Conservation (phyloP, 2,329 filamentous ascomycete genomes). For the Sporothrix variecibatus region DNA sequence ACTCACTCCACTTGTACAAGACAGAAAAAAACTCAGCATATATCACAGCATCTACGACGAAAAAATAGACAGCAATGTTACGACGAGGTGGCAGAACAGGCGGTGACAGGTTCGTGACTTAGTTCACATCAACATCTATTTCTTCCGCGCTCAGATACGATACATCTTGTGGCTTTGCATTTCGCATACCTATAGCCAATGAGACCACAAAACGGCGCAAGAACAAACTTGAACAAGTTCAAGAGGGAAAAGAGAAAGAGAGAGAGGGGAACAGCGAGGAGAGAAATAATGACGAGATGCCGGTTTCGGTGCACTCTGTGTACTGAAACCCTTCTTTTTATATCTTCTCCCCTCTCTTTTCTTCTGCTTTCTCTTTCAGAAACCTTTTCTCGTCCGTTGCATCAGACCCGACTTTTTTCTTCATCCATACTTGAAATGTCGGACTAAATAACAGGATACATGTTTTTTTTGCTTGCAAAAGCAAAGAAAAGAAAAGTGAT, state of each 20-base stretch:
- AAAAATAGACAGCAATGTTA: conserved; percentile 8
- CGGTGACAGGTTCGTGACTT: not conserved
- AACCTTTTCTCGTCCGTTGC: conserved; percentile 51
- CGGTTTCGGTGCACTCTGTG: not conserved
- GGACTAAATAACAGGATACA: conserved; percentile 68
- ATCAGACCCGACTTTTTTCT: conserved; percentile 60
- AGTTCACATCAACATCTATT: too few species aligned
- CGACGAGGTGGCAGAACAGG: not conserved
- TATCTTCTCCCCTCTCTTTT: conserved; percentile 1
- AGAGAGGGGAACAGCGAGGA: not conserved
- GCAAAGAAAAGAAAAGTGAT: not conserved
- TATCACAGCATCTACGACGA: conserved; percentile 17
- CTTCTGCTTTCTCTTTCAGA: conserved; percentile 6
- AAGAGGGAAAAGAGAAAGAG: conserved; percentile 1
- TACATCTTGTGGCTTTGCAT: conserved; percentile 57
- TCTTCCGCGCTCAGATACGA: conserved; percentile 61
- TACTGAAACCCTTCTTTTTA: not conserved
- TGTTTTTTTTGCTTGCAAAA: conserved; percentile 2
- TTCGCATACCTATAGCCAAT: conserved; percentile 48
- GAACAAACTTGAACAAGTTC: conserved; percentile 44
- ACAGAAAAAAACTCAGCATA: conserved; percentile 14
- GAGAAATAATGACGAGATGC: not conserved
- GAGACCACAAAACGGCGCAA: conserved; percentile 64
- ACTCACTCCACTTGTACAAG: conserved; percentile 23
- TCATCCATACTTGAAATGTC: conserved; percentile 54